Evolutionary conservation across 371 early-diverging fungal genomes (phyloP), one percentile per base, ranked within the genome.

Genomic region (Rhizomucor miehei): DNA sequence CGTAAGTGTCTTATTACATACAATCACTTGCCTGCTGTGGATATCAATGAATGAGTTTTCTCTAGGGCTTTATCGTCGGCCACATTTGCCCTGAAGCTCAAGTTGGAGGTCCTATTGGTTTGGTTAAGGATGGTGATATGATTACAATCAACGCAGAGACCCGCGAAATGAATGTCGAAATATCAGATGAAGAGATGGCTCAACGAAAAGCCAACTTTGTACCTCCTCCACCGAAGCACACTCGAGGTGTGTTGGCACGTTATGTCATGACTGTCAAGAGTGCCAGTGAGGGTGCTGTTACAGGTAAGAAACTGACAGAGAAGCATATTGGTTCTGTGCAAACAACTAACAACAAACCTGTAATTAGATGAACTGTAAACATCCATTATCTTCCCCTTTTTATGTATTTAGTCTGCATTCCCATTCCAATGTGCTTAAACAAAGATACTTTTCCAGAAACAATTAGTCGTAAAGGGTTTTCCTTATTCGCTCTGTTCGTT

Each of bases 41-140:
- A n/a, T n/a, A n/a, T n/a, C n/a, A n/a, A n/a, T n/a, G n/a, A n/a
- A n/a, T n/a, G n/a, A n/a, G n/a, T n/a, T 44, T 14, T 57, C 44
- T 38, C 19, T 41, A 86, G 83, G 95, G 97, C 23, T 98, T 97
- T 65, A 95, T 98, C 59, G 93, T 97, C 62, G 97, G 98, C n/a
- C 98, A 98, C 71, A 89, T 98, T 54, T 87, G 94, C 6, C 98
- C 98, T 11, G 98, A 98, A 77, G 98, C 98, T 4, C 93, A 94
- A 64, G 91, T 81, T 3, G 98, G 98, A 51, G 98, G 98, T 1
- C 97, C 97, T 16, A 92, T 98, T 54, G 98, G 89, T 20, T 77
- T 95, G 55, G 77, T 98, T 40, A 60, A 82, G 51, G 84, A 96
- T 62, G 97, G 94, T 20, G 98, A 98, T 71, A 62, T 70, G 37